Conservation (phyloP, 176 grass and related monocot species). For the Phyllostachys edulis region DNA sequence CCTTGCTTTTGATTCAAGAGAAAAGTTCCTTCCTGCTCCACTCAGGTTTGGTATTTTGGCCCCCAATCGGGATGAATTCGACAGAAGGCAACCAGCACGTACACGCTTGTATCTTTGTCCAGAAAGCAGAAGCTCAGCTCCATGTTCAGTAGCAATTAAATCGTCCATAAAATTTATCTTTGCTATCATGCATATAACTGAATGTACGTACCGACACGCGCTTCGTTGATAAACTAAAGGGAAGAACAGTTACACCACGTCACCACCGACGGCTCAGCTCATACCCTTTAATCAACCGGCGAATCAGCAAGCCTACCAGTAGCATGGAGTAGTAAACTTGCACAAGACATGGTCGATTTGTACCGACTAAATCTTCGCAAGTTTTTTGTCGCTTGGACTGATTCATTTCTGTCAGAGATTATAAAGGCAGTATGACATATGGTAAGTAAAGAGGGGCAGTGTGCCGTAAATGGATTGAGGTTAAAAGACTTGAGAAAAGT, state of each 20-base stretch:
- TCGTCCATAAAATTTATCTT: neutral
- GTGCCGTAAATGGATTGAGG: neutral
- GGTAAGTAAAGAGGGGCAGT: neutral
- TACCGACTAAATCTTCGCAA: neutral
- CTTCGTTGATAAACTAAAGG: neutral
- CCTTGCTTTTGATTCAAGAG: slow-evolving; percentile 4
- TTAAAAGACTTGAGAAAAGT: neutral
- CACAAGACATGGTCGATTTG: neutral
- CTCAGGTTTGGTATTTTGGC: slow-evolving; percentile 2
- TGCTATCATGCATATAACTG: neutral
- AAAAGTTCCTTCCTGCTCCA: slow-evolving; percentile 10
- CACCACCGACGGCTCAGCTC: no score
- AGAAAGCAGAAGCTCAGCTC: neutral
- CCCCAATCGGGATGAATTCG: neutral
- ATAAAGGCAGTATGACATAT: neutral
- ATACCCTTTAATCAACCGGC: no score
- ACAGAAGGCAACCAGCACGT: neutral
- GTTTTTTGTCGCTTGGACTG: neutral
- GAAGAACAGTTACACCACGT: no score
- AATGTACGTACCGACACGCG: neutral
- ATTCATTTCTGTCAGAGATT: neutral
- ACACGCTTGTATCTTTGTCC: neutral
- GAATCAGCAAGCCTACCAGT: neutral
- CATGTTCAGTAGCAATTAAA: neutral
- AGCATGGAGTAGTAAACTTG: neutral